Conservation (phyloP, 768 basidiomycete genomes). For the Lentinula raphanica region DNA sequence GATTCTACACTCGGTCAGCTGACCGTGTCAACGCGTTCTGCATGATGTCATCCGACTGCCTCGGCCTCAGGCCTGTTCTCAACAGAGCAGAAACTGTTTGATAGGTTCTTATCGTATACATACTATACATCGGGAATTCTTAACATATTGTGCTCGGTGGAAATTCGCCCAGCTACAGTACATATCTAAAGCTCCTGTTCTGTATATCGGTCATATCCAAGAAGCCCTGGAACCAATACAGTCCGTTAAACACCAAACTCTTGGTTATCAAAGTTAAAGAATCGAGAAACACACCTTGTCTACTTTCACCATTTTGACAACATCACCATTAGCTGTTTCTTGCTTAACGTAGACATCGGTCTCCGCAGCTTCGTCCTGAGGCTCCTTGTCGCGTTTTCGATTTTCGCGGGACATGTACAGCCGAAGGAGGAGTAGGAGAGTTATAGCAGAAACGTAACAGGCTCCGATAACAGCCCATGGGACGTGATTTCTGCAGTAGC, state of each 20-base stretch:
- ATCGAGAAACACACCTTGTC: background rate
- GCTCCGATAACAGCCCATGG: constrained; percentile 47
- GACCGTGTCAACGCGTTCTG: too few relatives aligned
- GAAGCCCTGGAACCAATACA: background rate
- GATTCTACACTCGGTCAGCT: too few relatives aligned
- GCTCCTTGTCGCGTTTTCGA: constrained; percentile 53
- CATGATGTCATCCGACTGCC: too few relatives aligned
- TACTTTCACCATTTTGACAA: background rate
- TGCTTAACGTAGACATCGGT: constrained; percentile 19
- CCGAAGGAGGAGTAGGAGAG: constrained; percentile 44
- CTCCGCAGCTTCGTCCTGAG: constrained; percentile 23
- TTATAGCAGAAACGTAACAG: constrained; percentile 51
- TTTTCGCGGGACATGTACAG: constrained; percentile 52
- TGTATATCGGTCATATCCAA: background rate
- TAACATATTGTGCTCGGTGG: too few relatives aligned
- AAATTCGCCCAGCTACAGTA: background rate
- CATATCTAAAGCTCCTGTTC: background rate
- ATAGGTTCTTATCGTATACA: too few relatives aligned
- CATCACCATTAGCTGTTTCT: background rate
- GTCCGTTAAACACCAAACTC: too few relatives aligned
- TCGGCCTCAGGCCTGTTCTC: too few relatives aligned
- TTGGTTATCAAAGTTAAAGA: background rate
- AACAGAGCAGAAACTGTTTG: too few relatives aligned
- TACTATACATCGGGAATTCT: too few relatives aligned
- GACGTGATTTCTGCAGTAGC: background rate